Evolutionary conservation across 176 grass and related monocot species (phyloP), one percentile per base, ranked within the genome.

Genomic region (Miscanthus lutarioriparius): DNA sequence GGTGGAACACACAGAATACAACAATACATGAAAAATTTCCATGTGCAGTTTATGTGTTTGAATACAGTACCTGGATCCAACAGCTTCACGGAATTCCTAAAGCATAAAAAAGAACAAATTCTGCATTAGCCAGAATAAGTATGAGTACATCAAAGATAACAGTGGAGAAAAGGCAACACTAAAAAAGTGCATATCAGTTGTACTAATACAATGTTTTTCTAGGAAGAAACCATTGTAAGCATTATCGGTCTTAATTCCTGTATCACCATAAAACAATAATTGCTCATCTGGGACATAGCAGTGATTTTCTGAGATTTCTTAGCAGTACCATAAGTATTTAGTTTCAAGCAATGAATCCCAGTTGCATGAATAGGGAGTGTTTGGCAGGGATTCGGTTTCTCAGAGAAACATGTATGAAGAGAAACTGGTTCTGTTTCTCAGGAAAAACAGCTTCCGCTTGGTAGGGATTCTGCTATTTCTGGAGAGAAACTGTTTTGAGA

Each of bases 31-130:
- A 20, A 20, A 85, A 36, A 25, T 32, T 82, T 78, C 4, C 65
- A 56, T 61, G 30, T 8, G 15, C 25, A 82, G 32, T 41, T 71
- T 35, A 12, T 32, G 43, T 77, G 54, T 68, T 78, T 77, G 76
- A 70, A 54, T 41, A 30, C 23, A 63, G 65, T 93, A 97, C 95
- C 95, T 93, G 28, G 84, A 75, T 80, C 87, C 87, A 88, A 72
- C 72, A 82, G 47, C 86, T 82, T 63, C 81, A 74, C 74, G 70
- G 44, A 86, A 72, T 35, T 74, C 95, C 95, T 97, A 85, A 25
- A 93, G 27, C 33, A 94, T 26, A 91, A 76, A 82, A 91, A n/a
- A 59, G 28, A 88, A 49, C 19, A 51, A 43, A 32, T 47, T 75
- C 36, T 44, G 80, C 81, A 38, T 94, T 66, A 94, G 88, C 39